These are phyloP conservation scores for Halophytophthora polymorphica DNA, from an alignment of 352 stramenopile species.

Conservation along the genomic window DNA sequence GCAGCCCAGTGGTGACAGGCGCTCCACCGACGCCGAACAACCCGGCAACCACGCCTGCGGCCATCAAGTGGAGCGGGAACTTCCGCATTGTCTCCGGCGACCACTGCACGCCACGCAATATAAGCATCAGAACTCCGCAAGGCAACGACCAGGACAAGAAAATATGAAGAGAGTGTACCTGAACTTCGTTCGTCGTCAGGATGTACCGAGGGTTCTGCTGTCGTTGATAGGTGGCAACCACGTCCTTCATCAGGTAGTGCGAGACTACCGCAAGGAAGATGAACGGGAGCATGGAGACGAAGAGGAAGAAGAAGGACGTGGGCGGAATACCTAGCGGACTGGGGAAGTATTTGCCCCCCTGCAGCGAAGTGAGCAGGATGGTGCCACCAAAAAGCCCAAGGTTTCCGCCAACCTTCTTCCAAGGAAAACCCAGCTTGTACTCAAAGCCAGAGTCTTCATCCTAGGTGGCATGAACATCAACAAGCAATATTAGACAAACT, in stretches of 20 bases:
- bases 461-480: conserved; percentile 8
- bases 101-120: conserved; percentile 35
- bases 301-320: conserved; percentile 80
- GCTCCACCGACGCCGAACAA: conserved; percentile 91
- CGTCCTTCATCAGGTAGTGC: conserved; percentile 51
- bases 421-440: conserved; percentile 35
- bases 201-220: conserved; percentile 40
- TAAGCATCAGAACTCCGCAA: no score
- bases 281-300: conserved; percentile 45
- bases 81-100: conserved; percentile 46
- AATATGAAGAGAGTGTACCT: conserved; percentile 35
- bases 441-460: conserved; percentile 24
- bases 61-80: conserved; percentile 79
- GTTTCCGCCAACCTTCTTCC: conserved; percentile 67
- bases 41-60: conserved; percentile 88
- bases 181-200: conserved; percentile 39
- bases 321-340: conserved; percentile 88
- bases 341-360: conserved; percentile 81
- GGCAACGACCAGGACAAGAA: conserved; percentile 1
- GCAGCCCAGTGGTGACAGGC: conserved; percentile 87
- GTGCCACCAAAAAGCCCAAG: conserved; percentile 77
- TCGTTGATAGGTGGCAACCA: conserved; percentile 30
- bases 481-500: no score
- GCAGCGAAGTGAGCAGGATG: conserved; percentile 85
- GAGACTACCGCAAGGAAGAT: conserved; percentile 73